Evolutionary conservation across 768 basidiomycete species (phyloP), one percentile per base, ranked within the genome.

Genomic region (Hypsizygus marmoreus): DNA sequence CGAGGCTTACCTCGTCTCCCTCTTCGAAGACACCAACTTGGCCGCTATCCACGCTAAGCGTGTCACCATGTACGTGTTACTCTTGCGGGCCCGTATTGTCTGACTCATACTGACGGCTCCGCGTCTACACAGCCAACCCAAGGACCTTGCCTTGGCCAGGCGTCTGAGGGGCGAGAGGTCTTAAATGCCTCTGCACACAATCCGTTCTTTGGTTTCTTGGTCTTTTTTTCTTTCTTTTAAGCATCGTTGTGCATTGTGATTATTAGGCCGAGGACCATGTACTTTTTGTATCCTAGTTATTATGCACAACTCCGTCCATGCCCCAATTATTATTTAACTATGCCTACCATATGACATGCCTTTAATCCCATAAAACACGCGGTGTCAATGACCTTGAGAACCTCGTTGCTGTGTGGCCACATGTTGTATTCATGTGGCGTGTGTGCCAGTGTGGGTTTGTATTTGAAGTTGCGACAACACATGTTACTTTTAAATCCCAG

Each of bases 1-100:
- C 39, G 92, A 95, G 76, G 88, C 86, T 20, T 90, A 90, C 72
- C 86, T 89, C 47, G 88, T 89, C 60, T 88, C 85, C 19, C 77
- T 91, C 64, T 91, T 91, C 59, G 88, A 91, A 59, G 88, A 91
- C 74, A 91, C 88, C 49, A 91, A 91, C 76, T 83, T 92, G 80
- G 90, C 90, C 55, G 89, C 89, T 45, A 91, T 91, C 66, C 89
- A 91, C 62, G 89, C 89, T 41, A 91, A 91, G 71, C 86, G 89
- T 73, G 80, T 82, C 51, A 81, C 79, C 46, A 81, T 80, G 79
- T 81, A 65, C 50, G 78, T 69, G 13, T 41, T 24, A 37, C 32
- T 10, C 34, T 25, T 8, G 26, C 40, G 11, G 20, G 38, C 5
- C 28, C 31, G n/a, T 17, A 23, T 42, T 26, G 3, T 4, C 40